Evolutionary conservation across 2,329 filamentous ascomycete species (phyloP).

Genomic region (Sclerotinia trifoliorum): DNA sequence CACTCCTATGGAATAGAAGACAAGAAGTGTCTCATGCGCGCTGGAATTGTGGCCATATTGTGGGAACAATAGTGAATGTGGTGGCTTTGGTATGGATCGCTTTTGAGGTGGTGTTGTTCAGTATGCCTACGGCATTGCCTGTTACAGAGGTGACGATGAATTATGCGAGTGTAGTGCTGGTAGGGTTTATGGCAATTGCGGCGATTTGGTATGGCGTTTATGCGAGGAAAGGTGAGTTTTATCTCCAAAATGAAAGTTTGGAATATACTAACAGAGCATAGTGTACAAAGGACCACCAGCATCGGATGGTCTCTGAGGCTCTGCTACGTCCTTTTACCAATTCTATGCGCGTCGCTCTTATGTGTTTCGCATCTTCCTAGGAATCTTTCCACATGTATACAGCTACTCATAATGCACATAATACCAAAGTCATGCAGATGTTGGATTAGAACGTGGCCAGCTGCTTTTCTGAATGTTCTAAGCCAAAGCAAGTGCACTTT

Average conservation of each 20-base stretch:
- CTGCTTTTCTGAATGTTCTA: too few species aligned
- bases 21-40: conserved; percentile 53
- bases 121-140: conserved; percentile 60
- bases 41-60: conserved; percentile 56
- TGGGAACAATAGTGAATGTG: conserved; percentile 59
- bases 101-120: conserved; percentile 62
- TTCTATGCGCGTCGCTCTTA: not conserved
- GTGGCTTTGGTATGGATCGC: conserved; percentile 57
- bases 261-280: conserved; percentile 13
- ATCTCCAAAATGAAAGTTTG: not conserved
- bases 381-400: not conserved
- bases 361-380: not conserved
- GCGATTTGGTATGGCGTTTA: conserved; percentile 51
- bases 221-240: conserved; percentile 49
- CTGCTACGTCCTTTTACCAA: not conserved
- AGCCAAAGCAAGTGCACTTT: not conserved
- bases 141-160: conserved; percentile 60
- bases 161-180: conserved; percentile 50
- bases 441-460: not conserved
- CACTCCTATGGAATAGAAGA: conserved; percentile 62
- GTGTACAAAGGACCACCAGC: conserved; percentile 32
- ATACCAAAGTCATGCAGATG: not conserved
- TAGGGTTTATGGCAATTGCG: conserved; percentile 52
- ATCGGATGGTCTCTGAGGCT: conserved; percentile 29
- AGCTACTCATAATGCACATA: not conserved